phyloP scores from a whole-genome alignment of 768 basidiomycete genomes.

The Xanthoconium stramineum region DNA sequence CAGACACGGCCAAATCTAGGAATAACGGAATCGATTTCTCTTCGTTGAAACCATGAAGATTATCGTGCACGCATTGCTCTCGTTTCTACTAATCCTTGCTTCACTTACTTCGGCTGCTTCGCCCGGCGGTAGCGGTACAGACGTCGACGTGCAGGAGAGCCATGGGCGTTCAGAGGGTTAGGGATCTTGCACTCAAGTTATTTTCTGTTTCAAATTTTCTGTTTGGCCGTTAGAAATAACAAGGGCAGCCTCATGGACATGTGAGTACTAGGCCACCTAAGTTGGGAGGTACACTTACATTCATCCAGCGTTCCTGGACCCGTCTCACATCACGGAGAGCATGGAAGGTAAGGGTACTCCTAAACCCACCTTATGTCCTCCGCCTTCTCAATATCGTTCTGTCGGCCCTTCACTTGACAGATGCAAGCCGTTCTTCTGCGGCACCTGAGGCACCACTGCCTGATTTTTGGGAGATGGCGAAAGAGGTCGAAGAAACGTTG shows the following conservation, averaged over 20 bases:
- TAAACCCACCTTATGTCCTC: neutral
- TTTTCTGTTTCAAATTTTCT: no score
- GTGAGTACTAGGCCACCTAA: neutral
- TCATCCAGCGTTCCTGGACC: neutral
- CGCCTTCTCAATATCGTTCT: neutral
- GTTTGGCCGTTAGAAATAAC: neutral
- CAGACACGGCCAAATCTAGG: neutral
- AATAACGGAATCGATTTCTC: no score
- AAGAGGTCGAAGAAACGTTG: neutral
- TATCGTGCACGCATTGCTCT: neutral
- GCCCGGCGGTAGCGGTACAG: no score
- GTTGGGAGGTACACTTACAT: neutral
- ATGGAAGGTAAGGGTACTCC: neutral
- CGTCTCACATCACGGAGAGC: neutral
- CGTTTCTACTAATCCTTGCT: neutral
- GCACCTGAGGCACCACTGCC: neutral
- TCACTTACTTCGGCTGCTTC: neutral
- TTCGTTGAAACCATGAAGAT: neutral
- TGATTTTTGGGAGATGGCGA: conserved; percentile 14
- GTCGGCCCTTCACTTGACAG: neutral
- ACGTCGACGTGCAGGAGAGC: neutral
- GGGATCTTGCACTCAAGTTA: neutral
- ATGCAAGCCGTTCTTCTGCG: neutral
- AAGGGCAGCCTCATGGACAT: neutral
- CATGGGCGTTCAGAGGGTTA: neutral